Evolutionary conservation across 441 rosid genomes (phyloP).

Genomic region (Isatis lusitanica): DNA sequence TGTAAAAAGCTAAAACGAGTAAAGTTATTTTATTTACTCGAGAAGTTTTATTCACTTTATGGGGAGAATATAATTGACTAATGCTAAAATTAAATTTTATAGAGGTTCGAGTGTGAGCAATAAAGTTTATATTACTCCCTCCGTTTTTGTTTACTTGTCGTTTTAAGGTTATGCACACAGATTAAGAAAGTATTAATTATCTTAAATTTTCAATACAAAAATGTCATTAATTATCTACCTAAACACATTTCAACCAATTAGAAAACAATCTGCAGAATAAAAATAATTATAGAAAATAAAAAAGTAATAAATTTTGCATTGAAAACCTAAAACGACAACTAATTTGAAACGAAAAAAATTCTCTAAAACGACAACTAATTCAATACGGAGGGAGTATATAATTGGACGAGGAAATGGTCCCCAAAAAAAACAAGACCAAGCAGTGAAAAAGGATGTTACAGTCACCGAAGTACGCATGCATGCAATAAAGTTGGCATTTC

Average conservation of each 20-base stretch:
- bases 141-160: too few species aligned
- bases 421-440: background rate
- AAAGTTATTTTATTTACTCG: background rate
- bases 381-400: background rate
- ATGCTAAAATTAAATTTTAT: background rate
- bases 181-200: too few species aligned
- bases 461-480: conserved; percentile 30
- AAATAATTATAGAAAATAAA: too few species aligned
- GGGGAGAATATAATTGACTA: conserved; percentile 18
- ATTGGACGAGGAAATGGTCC: conserved; percentile 21
- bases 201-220: too few species aligned
- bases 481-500: conserved; percentile 29
- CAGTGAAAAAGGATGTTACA: background rate
- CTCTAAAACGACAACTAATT: too few species aligned
- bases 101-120: conserved; percentile 11
- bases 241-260: too few species aligned
- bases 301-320: too few species aligned
- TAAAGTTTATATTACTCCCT: background rate
- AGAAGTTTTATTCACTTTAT: conserved; percentile 9
- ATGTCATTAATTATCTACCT: too few species aligned
- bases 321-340: too few species aligned
- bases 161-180: too few species aligned
- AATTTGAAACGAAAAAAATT: too few species aligned
- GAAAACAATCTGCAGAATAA: too few species aligned
- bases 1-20: background rate